A percentile compares a stretch with the other conserved stretches of the same genome.
Conservation (phyloP, 345 rosid species). For the Ceriops decandra region DNA sequence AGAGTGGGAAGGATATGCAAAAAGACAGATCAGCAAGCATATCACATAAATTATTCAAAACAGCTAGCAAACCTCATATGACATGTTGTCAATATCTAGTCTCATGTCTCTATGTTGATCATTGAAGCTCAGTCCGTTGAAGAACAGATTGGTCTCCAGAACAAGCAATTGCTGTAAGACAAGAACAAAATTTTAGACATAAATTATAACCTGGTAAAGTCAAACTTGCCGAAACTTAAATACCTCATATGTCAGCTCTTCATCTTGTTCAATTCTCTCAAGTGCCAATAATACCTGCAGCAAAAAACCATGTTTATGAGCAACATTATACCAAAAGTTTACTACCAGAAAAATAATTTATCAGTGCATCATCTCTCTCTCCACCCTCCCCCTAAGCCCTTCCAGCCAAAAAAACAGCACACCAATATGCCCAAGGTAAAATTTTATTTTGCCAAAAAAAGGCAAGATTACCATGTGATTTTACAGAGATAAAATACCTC, state of each 20-base stretch:
- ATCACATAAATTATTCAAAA: constrained; percentile 2
- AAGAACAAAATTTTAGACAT: constrained; percentile 12
- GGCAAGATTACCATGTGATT: not conserved
- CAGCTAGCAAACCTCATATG: constrained; percentile 73
- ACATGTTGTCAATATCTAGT: constrained; percentile 92
- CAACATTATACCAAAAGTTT: not conserved
- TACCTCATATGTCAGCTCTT: constrained; percentile 77
- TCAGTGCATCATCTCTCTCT: not conserved
- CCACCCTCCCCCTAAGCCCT: not conserved
- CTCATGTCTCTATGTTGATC: constrained; percentile 97
- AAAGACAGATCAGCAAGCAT: not conserved
- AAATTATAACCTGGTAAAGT: not conserved
- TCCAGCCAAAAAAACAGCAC: not conserved
- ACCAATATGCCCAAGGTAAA: not conserved
- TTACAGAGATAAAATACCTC: constrained; percentile 49
- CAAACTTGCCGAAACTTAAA: constrained; percentile 19
- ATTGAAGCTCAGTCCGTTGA: constrained; percentile 60
- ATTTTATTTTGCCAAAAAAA: no score
- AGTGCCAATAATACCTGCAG: constrained; percentile 77
- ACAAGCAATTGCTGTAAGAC: constrained; percentile 75
- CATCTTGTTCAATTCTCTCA: constrained; percentile 89
- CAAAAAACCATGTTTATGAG: constrained; percentile 19
- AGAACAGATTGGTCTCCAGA: constrained; percentile 72
- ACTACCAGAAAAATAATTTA: not conserved
- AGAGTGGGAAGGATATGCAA: not conserved